Base-by-base conservation (phyloP, 2,329 filamentous ascomycete genomes). In the Blastomyces gilchristii region DNA sequence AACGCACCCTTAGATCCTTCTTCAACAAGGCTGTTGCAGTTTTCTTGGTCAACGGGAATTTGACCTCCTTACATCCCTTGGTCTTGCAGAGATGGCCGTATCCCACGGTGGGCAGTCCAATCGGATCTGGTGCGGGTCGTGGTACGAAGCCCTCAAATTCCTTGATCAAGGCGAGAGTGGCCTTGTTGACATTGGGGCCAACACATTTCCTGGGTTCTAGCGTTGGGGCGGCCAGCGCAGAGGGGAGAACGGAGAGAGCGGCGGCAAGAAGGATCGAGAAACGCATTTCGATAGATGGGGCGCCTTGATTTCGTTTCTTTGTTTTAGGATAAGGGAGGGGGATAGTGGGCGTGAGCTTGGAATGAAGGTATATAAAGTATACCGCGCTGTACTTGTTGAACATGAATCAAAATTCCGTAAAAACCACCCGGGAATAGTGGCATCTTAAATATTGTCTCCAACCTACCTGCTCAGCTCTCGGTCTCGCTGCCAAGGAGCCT, bases 81-180 rank as follows among this genome's bases (percentile, higher is more conserved):
- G 75, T 72, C 43, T 68, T 64, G 71, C 80, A 83, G 11, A 80
- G 72, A 67, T 82, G 81, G 18, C 81, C 81, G 65, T 81, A 82
- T 2, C 80, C 81, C 0, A 82, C 76, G 3, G 79, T 82, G 0
- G 79, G 78, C 34, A 78, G 71, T 37, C 79, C 79, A 54, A 76
- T 75, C 22, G 79, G 77, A 64, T 82, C 80, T 6, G 72, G 71
- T 28, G 65, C 68, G 18, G 71, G 68, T 9, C 60, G 67, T 0
- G 70, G 59, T 22, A 75, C 67, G 65, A 74, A 74, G 37, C 71
- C 71, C 65, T 77, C 74, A 54, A 73, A 77, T 64, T 73, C 68
- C 60, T 76, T 76, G 63, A 77, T 74, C 22, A 77, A 67, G 58
- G 68, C 53, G 28, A 77, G 63, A 12, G 74, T 76, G 11, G 71